Percentiles rank a stretch among this genome's conserved stretches.
These are phyloP conservation scores for Tillandsia fasciculata DNA, from an alignment of 176 grass and related monocot genomes.

Conservation along the genomic window DNA sequence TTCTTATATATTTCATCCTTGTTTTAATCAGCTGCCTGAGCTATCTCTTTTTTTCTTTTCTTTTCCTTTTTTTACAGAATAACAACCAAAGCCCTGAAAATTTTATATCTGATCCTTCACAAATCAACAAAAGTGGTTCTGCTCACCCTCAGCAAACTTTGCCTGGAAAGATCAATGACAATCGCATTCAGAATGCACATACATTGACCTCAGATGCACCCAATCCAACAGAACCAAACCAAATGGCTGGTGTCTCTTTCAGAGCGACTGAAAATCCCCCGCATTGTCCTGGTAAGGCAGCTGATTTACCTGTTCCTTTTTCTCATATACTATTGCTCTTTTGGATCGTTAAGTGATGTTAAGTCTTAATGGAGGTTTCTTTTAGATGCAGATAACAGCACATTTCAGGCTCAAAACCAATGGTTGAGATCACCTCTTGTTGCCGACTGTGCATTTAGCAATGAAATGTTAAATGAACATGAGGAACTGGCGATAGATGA, in stretches of 20 bases:
- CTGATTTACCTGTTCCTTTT: conserved; percentile 15
- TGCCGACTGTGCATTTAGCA: conserved; percentile 47
- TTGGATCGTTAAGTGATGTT: conserved; percentile 11
- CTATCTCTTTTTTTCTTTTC: not conserved
- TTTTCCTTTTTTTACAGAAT: conserved; percentile 30
- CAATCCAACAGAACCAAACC: conserved; percentile 42
- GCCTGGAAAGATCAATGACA: conserved; percentile 42
- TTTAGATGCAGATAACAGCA: conserved; percentile 39
- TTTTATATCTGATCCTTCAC: conserved; percentile 40
- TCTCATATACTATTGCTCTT: conserved; percentile 5
- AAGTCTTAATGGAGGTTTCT: conserved; percentile 7
- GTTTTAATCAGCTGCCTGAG: conserved; percentile 12
- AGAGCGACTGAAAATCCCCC: conserved; percentile 40
- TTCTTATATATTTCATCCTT: not conserved
- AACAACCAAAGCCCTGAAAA: conserved; percentile 56
- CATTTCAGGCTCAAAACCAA: conserved; percentile 40
- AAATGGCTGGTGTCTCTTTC: conserved; percentile 29
- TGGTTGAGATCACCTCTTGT: conserved; percentile 37
- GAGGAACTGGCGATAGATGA: conserved; percentile 66
- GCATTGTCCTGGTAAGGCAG: conserved; percentile 36
- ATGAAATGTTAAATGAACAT: conserved; percentile 40
- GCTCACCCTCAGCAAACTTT: conserved; percentile 41
- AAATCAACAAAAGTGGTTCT: conserved; percentile 54
- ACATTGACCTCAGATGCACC: conserved; percentile 39
- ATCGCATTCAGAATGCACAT: conserved; percentile 32